Evolutionary conservation across 106 monocot species (phyloP).

Genomic region (Ottelia alismoides): DNA sequence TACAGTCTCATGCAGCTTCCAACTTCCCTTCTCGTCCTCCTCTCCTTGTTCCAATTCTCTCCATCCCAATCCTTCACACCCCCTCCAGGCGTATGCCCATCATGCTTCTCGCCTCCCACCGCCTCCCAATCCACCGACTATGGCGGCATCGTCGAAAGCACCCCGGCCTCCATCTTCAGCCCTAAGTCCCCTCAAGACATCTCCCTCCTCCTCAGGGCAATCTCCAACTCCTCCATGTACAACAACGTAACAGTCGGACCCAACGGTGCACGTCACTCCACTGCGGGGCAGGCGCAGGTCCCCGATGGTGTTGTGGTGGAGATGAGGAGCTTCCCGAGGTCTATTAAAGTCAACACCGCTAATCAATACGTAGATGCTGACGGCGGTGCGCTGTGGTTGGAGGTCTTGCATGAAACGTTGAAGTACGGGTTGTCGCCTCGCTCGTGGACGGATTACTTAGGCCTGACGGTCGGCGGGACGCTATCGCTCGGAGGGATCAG

Average conservation of each 20-base stretch:
- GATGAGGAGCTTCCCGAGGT: constrained; percentile 11
- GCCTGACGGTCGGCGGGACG: constrained; percentile 50
- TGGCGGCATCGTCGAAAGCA: too few species aligned
- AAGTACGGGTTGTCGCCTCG: constrained; percentile 24
- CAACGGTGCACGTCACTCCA: constrained; percentile 11
- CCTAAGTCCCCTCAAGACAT: constrained; percentile 29
- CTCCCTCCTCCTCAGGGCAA: constrained; percentile 16
- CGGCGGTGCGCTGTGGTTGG: constrained; percentile 47
- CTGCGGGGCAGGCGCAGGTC: constrained; percentile 9
- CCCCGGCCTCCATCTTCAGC: constrained; percentile 32
- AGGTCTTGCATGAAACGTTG: constrained; percentile 38
- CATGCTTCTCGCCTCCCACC: too few species aligned
- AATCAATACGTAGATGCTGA: constrained; percentile 32
- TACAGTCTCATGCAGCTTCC: too few species aligned
- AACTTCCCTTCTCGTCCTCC: too few species aligned
- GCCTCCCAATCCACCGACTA: too few species aligned
- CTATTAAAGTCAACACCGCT: background rate
- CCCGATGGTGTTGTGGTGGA: constrained; percentile 15
- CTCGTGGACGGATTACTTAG: constrained; percentile 34
- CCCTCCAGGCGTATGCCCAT: too few species aligned
- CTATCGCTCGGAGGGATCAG: constrained; percentile 52
- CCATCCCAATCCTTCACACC: too few species aligned
- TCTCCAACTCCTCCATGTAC: background rate
- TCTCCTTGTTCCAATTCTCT: too few species aligned
- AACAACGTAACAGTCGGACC: constrained; percentile 11